Percentiles rank a stretch among this genome's conserved stretches.
These are phyloP conservation scores for Calycina herbarum DNA, from an alignment of 2,329 filamentous ascomycete genomes.

Conservation along the genomic window DNA sequence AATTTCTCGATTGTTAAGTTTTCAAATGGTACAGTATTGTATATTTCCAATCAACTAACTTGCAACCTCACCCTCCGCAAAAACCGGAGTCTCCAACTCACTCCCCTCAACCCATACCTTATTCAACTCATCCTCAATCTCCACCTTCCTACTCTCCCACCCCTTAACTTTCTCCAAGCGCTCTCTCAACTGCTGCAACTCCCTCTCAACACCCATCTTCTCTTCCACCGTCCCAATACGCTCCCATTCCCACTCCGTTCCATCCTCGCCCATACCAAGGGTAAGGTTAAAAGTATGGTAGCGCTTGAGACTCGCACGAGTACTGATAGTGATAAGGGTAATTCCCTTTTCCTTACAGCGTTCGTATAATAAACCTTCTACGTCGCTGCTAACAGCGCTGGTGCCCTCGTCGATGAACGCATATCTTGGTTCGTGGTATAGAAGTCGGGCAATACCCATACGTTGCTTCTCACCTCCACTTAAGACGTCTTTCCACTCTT, in stretches of 20 bases:
- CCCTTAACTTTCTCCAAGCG: constrained; percentile 77
- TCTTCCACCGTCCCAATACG: constrained; percentile 91
- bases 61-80: neutral
- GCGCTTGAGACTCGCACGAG: constrained; percentile 88
- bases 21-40: neutral
- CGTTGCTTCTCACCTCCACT: constrained; percentile 96
- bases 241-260: constrained; percentile 90
- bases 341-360: constrained; percentile 90
- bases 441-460: constrained; percentile 82
- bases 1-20: neutral
- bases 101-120: constrained; percentile 39
- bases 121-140: constrained; percentile 80
- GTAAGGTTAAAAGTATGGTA: constrained; percentile 92
- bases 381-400: constrained; percentile 88
- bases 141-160: constrained; percentile 75
- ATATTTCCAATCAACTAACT: neutral
- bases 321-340: constrained; percentile 94
- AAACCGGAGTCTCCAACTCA: constrained; percentile 24
- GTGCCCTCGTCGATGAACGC: constrained; percentile 96
- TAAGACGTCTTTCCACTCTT: constrained; percentile 99
- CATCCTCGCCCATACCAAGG: constrained; percentile 76
- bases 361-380: constrained; percentile 92
- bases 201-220: constrained; percentile 89
- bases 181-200: constrained; percentile 81
- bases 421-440: constrained; percentile 94